Percentiles rank a stretch among this genome's conserved stretches.
These are phyloP conservation scores for Cnidoscolus chayamansa DNA, from an alignment of 441 rosid species.

Conservation along the genomic window DNA sequence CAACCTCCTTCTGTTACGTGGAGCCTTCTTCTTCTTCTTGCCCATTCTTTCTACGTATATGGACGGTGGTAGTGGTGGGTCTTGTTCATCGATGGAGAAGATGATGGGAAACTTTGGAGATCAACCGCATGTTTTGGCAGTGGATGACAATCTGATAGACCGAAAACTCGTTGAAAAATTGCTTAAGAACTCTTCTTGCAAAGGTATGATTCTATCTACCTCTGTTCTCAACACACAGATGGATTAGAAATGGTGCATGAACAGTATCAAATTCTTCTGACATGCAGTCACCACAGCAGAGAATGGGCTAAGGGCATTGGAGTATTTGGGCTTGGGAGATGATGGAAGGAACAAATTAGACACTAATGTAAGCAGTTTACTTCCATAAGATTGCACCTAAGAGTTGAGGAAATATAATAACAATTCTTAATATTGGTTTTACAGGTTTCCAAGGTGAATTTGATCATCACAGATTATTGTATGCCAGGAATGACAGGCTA, in stretches of 20 bases:
- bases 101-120: conserved; percentile 25
- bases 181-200: conserved; percentile 75
- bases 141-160: conserved; percentile 80
- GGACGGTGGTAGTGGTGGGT: conserved; percentile 23
- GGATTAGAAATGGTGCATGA: not conserved
- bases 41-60: not conserved
- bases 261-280: not conserved
- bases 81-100: conserved; percentile 32
- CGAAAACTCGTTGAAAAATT: conserved; percentile 66
- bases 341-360: conserved; percentile 24
- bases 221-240: not conserved
- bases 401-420: too few species aligned
- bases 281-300: conserved; percentile 78
- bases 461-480: conserved; percentile 81
- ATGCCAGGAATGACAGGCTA: conserved; percentile 97
- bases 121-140: conserved; percentile 77
- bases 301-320: conserved; percentile 69
- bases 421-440: not conserved
- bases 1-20: conserved; percentile 7
- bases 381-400: not conserved
- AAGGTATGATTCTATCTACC: conserved; percentile 39
- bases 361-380: conserved; percentile 25
- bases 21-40: not conserved
- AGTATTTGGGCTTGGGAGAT: conserved; percentile 59
- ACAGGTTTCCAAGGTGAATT: conserved; percentile 60